Evolutionary conservation across 2,329 filamentous ascomycete species (phyloP).

Genomic region (Fusarium sp.): DNA sequence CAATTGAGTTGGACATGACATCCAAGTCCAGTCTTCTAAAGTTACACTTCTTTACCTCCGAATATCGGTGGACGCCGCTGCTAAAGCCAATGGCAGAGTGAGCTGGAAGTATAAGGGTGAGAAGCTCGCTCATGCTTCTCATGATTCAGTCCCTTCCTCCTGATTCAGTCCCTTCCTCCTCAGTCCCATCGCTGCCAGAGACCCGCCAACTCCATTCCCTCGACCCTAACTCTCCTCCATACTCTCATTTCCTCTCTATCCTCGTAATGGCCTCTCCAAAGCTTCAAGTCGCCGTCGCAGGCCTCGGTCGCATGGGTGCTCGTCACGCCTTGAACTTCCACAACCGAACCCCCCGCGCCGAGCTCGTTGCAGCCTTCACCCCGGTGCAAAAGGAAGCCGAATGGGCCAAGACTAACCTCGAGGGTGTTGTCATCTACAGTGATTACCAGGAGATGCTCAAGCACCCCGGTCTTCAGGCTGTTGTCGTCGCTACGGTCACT

Average conservation of each 20-base stretch:
- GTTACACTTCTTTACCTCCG: slow-evolving; percentile 18
- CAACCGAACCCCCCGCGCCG: slow-evolving; percentile 43
- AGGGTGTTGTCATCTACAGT: slow-evolving; percentile 43
- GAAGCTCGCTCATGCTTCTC: slow-evolving; percentile 16
- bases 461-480: slow-evolving; percentile 46
- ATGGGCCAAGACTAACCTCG: slow-evolving; percentile 42
- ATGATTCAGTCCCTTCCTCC: background rate
- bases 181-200: slow-evolving; percentile 4
- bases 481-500: slow-evolving; percentile 45
- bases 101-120: slow-evolving; percentile 28
- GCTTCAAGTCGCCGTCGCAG: slow-evolving; percentile 44
- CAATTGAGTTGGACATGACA: slow-evolving; percentile 3
- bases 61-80: slow-evolving; percentile 7
- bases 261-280: slow-evolving; percentile 41
- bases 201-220: background rate
- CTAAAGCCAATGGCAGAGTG: background rate
- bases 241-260: background rate
- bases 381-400: slow-evolving; percentile 44
- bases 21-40: background rate
- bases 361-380: slow-evolving; percentile 47
- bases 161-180: background rate
- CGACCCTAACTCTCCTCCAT: background rate
- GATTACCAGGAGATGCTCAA: slow-evolving; percentile 48
- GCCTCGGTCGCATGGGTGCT: slow-evolving; percentile 47
- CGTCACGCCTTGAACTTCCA: slow-evolving; percentile 48